These are phyloP conservation scores for Paraphoma sp. DNA, from an alignment of 2,329 filamentous ascomycete genomes.

Conservation along the genomic window DNA sequence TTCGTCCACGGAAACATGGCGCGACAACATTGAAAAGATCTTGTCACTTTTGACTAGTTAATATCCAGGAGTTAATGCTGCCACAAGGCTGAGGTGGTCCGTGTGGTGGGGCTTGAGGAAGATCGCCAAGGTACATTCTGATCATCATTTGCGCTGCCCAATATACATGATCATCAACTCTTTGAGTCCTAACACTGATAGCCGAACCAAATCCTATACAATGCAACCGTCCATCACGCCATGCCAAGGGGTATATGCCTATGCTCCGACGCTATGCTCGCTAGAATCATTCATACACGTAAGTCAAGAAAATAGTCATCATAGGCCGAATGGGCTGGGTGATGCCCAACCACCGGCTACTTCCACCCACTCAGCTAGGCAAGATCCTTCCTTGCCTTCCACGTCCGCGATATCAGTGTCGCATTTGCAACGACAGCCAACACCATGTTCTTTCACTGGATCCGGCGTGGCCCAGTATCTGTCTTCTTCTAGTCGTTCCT, in stretches of 20 bases:
- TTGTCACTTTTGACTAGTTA: too few relatives aligned
- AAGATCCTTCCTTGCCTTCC: constrained; percentile 96
- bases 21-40: too few relatives aligned
- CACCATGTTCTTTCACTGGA: constrained; percentile 88
- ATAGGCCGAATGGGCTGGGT: constrained; percentile 41
- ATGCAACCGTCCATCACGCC: constrained; percentile 30
- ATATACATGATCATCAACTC: too few relatives aligned
- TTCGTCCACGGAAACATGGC: too few relatives aligned
- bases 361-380: constrained; percentile 94
- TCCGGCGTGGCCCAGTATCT: constrained; percentile 95
- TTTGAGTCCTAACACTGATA: neutral
- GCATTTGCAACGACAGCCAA: constrained; percentile 94
- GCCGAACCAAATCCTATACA: constrained; percentile 16
- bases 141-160: too few relatives aligned
- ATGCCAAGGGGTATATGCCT: constrained; percentile 20
- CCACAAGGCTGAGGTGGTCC: too few relatives aligned
- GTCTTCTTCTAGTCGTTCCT: constrained; percentile 87
- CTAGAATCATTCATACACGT: constrained; percentile 22
- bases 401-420: constrained; percentile 98
- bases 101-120: too few relatives aligned
- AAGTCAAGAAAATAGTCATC: constrained; percentile 7
- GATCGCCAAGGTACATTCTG: too few relatives aligned
- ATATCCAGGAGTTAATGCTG: too few relatives aligned
- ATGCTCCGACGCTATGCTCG: constrained; percentile 29
- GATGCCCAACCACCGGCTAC: constrained; percentile 92